A percentile compares a stretch with the other conserved stretches of the same genome.
Conservation (phyloP, 495 filamentous ascomycete species). For the Daldinia bambusicola region DNA sequence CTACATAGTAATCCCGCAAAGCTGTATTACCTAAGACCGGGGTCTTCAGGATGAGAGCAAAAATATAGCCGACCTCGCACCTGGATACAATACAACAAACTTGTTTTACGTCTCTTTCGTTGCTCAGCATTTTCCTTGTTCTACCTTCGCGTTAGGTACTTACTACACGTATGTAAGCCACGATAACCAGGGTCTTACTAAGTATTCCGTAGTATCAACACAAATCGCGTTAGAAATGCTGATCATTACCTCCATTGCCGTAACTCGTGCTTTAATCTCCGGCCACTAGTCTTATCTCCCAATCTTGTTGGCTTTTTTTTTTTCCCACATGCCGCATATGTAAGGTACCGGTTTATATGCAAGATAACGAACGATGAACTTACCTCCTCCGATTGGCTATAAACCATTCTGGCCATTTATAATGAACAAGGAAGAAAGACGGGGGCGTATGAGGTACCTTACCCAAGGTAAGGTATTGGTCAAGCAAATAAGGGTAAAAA, state of each 20-base stretch:
- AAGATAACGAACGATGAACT: not conserved
- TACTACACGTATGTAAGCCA: not conserved
- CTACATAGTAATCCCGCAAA: not conserved
- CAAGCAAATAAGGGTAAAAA: not conserved
- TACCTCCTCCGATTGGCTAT: conserved; percentile 16
- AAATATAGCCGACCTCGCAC: not conserved
- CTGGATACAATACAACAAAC: not conserved
- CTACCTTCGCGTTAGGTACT: not conserved
- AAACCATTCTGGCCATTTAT: not conserved
- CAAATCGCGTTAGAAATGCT: conserved; percentile 10
- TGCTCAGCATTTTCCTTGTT: not conserved
- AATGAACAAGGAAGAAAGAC: conserved; percentile 11
- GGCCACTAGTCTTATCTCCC: conserved; percentile 21
- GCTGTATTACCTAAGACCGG: not conserved
- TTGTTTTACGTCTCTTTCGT: conserved; percentile 1
- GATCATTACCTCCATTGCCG: conserved; percentile 27
- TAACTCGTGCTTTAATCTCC: conserved; percentile 27
- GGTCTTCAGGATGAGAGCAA: not conserved
- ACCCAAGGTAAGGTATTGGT: not conserved
- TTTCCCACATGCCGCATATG: conserved; percentile 7
- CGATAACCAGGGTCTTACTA: not conserved
- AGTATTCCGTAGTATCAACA: not conserved
- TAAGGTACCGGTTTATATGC: not conserved
- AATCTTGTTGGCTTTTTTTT: not conserved
- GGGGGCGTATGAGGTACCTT: not conserved